These are phyloP conservation scores for Yamadazyma aaseri DNA, from an alignment of 1,139 yeast genomes.

Conservation along the genomic window DNA sequence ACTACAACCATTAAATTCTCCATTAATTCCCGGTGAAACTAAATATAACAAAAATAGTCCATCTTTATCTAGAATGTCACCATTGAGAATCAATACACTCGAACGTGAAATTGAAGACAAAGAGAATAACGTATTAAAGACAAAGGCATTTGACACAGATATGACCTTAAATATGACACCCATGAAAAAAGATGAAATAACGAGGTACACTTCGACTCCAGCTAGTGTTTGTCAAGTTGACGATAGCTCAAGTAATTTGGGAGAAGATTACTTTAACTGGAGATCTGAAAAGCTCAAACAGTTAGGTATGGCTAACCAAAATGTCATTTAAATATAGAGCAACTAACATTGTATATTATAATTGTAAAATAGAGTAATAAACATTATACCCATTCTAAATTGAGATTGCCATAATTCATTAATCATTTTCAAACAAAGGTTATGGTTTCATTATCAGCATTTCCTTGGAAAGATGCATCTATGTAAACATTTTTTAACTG, in stretches of 20 bases:
- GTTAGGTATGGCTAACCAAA: constrained; percentile 19
- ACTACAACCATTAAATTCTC: constrained; percentile 33
- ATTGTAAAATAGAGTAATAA: constrained; percentile 3
- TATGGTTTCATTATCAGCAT: constrained; percentile 9
- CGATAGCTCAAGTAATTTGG: constrained; percentile 39
- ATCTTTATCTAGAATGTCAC: constrained; percentile 18
- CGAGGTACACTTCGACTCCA: constrained; percentile 16
- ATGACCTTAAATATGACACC: constrained; percentile 23
- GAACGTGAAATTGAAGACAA: constrained; percentile 5
- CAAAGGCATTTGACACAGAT: constrained; percentile 4
- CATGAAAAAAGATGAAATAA: constrained; percentile 15
- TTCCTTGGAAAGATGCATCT: constrained; percentile 13
- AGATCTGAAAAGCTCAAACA: constrained; percentile 38
- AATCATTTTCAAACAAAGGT: constrained; percentile 11
- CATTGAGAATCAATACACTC: constrained; percentile 17
- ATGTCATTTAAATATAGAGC: background rate
- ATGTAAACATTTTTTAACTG: constrained; percentile 15
- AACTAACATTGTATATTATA: constrained; percentile 3
- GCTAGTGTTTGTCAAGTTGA: constrained; percentile 20
- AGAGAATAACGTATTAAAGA: constrained; percentile 3
- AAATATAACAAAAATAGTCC: constrained; percentile 5
- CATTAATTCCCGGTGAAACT: constrained; percentile 17
- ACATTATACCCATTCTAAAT: background rate
- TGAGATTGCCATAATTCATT: no score
- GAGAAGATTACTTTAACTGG: constrained; percentile 45